Conservation (phyloP, 2,329 filamentous ascomycete species). For the Orbilia quercus region DNA sequence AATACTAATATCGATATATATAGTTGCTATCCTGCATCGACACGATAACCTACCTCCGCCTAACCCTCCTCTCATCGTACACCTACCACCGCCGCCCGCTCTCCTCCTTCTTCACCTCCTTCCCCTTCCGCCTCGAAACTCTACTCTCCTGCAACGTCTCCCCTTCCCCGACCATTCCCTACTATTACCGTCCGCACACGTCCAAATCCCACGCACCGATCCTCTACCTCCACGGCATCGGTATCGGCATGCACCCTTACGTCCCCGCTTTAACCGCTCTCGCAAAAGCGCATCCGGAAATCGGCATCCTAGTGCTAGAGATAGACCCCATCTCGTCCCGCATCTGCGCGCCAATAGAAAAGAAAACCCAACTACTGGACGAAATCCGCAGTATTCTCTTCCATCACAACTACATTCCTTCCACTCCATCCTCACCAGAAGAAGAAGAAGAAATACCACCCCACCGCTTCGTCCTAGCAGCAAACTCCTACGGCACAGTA, state of each 20-base stretch:
- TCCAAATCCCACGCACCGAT: slow-evolving; percentile 70
- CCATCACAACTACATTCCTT: slow-evolving; percentile 46
- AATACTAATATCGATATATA: slow-evolving; percentile 16
- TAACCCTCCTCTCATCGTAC: slow-evolving; percentile 65
- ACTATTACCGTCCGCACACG: slow-evolving; percentile 70
- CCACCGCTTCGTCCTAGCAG: slow-evolving; percentile 66
- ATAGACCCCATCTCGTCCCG: slow-evolving; percentile 65
- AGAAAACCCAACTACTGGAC: slow-evolving; percentile 15
- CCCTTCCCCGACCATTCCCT: slow-evolving; percentile 25
- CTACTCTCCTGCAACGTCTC: slow-evolving; percentile 62
- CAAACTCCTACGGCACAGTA: slow-evolving; percentile 68
- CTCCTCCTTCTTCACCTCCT: slow-evolving; percentile 64
- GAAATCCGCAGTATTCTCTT: slow-evolving; percentile 28
- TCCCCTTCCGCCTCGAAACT: slow-evolving; percentile 69
- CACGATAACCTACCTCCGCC: slow-evolving; percentile 61
- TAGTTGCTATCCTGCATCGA: slow-evolving; percentile 62
- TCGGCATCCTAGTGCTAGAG: slow-evolving; percentile 63
- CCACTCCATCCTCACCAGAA: slow-evolving; percentile 1
- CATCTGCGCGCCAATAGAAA: slow-evolving; percentile 35
- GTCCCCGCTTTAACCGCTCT: slow-evolving; percentile 69
- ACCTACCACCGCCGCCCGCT: slow-evolving; percentile 66
- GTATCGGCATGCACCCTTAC: slow-evolving; percentile 71
- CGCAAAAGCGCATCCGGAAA: slow-evolving; percentile 62
- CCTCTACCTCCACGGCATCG: slow-evolving; percentile 74
- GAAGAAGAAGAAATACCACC: slow-evolving; percentile 65